These are phyloP conservation scores for Closterium sp. DNA, from an alignment of 139 green algal species.

Conservation along the genomic window DNA sequence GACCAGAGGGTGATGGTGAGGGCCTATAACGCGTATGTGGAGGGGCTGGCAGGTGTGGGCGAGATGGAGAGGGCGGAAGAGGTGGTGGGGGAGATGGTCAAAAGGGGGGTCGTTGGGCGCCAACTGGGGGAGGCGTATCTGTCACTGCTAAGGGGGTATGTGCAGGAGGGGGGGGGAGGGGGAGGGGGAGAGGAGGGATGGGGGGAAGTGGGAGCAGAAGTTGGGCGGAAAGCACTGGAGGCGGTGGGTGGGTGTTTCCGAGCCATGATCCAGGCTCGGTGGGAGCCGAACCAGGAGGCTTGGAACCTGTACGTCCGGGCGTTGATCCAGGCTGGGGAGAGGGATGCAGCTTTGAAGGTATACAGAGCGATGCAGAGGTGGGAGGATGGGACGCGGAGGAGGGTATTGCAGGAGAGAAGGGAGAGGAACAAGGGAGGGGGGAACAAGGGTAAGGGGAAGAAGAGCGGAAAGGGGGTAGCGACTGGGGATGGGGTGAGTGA, in stretches of 20 bases:
- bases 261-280: background rate
- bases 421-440: background rate
- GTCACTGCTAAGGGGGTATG: background rate
- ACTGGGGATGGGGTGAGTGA: background rate
- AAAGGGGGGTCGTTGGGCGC: background rate
- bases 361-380: slow-evolving; percentile 5
- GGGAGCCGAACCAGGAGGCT: background rate
- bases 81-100: slow-evolving; percentile 5
- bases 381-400: background rate
- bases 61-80: slow-evolving; percentile 15
- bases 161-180: background rate
- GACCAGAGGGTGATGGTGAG: background rate
- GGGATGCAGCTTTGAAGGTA: background rate
- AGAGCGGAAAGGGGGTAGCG: background rate
- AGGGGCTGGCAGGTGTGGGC: background rate
- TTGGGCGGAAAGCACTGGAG: background rate
- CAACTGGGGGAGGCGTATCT: background rate
- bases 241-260: background rate
- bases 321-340: background rate
- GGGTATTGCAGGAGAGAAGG: background rate
- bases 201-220: background rate
- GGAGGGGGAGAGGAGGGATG: background rate
- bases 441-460: background rate
- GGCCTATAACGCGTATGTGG: background rate
- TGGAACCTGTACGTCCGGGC: slow-evolving; percentile 7